These are phyloP conservation scores for Kuraishia hungarica DNA, from an alignment of 805 yeast genomes.

Conservation along the genomic window DNA sequence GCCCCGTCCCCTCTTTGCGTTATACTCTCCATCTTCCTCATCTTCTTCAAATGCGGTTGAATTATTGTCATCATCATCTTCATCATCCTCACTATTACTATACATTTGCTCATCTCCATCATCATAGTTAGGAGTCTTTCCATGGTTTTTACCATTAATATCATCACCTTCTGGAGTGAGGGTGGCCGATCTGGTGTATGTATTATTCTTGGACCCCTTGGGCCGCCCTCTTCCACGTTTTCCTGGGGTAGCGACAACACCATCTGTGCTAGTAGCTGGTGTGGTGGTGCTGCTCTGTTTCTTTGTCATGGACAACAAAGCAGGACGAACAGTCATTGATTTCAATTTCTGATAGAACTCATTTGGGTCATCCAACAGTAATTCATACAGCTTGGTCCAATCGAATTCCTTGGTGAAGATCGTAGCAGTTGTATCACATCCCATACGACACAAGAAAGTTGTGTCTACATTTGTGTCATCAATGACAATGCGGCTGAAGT, in stretches of 20 bases:
- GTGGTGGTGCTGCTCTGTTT: not conserved
- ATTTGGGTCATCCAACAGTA: slow-evolving; percentile 18
- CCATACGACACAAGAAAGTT: slow-evolving; percentile 32
- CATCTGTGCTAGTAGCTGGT: not conserved
- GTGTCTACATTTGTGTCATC: slow-evolving; percentile 26
- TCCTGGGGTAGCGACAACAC: not conserved
- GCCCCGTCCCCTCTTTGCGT: slow-evolving; percentile 3
- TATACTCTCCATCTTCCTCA: slow-evolving; percentile 6
- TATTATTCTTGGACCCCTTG: slow-evolving; percentile 4
- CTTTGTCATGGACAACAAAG: slow-evolving; percentile 5
- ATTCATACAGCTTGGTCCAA: slow-evolving; percentile 23
- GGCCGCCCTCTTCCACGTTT: slow-evolving; percentile 6
- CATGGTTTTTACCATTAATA: not conserved
- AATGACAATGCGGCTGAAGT: slow-evolving; percentile 23
- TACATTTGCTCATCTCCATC: not conserved
- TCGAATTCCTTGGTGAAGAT: slow-evolving; percentile 28
- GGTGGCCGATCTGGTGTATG: not conserved
- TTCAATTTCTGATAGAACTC: slow-evolving; percentile 24
- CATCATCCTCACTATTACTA: not conserved
- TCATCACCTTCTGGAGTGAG: not conserved
- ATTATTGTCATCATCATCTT: slow-evolving; percentile 6
- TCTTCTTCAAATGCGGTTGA: not conserved
- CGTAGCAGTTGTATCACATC: slow-evolving; percentile 28
- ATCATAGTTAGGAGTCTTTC: not conserved
- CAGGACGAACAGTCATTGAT: slow-evolving; percentile 19